Conservation (phyloP, 2,329 filamentous ascomycete genomes). For the Scedosporium dehoogii region DNA sequence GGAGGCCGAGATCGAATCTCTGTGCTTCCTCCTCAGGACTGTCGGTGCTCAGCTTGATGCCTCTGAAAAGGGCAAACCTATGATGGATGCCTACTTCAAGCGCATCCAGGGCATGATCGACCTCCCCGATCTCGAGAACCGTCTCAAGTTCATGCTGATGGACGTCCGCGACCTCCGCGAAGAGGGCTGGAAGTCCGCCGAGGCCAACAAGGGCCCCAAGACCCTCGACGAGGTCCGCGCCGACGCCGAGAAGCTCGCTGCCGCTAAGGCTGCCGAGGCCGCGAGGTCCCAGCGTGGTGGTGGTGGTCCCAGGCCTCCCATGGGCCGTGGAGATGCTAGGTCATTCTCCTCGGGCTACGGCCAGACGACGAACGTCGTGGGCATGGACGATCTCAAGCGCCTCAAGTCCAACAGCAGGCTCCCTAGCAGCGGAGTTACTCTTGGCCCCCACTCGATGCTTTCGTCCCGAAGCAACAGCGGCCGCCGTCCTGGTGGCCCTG, state of each 20-base stretch:
- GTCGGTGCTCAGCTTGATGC: slow-evolving; percentile 81
- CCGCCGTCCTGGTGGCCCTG: slow-evolving; percentile 61
- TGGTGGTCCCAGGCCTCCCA: slow-evolving; percentile 56
- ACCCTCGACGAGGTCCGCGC: slow-evolving; percentile 87
- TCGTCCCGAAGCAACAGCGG: slow-evolving; percentile 86
- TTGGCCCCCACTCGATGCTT: slow-evolving; percentile 83
- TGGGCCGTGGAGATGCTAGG: slow-evolving; percentile 79
- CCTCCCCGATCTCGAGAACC: slow-evolving; percentile 70
- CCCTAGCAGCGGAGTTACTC: slow-evolving; percentile 51
- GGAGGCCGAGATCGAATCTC: slow-evolving; percentile 91
- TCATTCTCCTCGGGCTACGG: slow-evolving; percentile 57
- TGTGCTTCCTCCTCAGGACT: slow-evolving; percentile 84
- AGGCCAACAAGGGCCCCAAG: slow-evolving; percentile 89
- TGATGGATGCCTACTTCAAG: slow-evolving; percentile 91
- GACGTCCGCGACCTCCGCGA: slow-evolving; percentile 80
- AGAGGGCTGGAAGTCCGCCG: slow-evolving; percentile 75
- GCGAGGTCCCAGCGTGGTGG: slow-evolving; percentile 54
- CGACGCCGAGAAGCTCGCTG: slow-evolving; percentile 66
- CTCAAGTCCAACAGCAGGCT: slow-evolving; percentile 56
- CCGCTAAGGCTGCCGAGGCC: slow-evolving; percentile 70
- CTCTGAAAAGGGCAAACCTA: slow-evolving; percentile 69
- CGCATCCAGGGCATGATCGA: slow-evolving; percentile 78
- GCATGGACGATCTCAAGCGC: slow-evolving; percentile 82
- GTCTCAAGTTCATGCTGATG: slow-evolving; percentile 93
- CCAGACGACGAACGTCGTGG: slow-evolving; percentile 73